Evolutionary conservation across 2,329 filamentous ascomycete genomes (phyloP).

Genomic region (Apiospora kogelbergensis): DNA sequence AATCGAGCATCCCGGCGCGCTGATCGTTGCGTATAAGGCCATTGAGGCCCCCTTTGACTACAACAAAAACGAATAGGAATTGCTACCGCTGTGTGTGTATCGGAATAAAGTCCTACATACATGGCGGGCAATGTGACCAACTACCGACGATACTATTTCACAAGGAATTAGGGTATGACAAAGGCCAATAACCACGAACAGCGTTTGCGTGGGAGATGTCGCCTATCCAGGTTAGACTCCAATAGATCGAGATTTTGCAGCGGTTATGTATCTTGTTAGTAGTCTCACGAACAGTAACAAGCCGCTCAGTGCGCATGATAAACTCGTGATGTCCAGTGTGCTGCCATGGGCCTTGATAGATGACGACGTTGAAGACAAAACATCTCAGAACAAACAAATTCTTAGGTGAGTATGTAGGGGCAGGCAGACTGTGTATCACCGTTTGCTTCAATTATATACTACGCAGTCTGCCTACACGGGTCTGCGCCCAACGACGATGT

Average conservation of each 20-base stretch:
- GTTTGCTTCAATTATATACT: not conserved
- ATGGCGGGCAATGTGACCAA: not conserved
- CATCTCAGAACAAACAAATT: too few species aligned
- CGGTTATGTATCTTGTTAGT: not conserved
- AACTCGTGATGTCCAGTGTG: not conserved
- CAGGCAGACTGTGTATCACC: too few species aligned
- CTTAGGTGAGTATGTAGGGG: too few species aligned
- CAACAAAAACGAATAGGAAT: not conserved
- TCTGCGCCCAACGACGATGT: not conserved
- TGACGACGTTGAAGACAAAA: not conserved
- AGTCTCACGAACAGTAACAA: not conserved
- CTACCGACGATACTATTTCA: not conserved
- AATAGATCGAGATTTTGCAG: not conserved
- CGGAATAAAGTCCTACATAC: not conserved
- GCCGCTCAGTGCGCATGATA: not conserved
- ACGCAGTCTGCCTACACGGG: not conserved
- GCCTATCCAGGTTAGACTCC: too few species aligned
- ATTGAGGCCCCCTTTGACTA: not conserved
- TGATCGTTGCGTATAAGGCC: not conserved
- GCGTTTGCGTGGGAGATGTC: too few species aligned
- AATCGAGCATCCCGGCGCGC: too few species aligned
- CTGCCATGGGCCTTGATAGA: not conserved
- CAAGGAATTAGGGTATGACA: too few species aligned
- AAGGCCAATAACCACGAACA: too few species aligned
- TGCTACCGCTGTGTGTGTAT: not conserved